phyloP scores from a whole-genome alignment of 129 eudicot genomes.

The Helichrysum umbraculigerum region DNA sequence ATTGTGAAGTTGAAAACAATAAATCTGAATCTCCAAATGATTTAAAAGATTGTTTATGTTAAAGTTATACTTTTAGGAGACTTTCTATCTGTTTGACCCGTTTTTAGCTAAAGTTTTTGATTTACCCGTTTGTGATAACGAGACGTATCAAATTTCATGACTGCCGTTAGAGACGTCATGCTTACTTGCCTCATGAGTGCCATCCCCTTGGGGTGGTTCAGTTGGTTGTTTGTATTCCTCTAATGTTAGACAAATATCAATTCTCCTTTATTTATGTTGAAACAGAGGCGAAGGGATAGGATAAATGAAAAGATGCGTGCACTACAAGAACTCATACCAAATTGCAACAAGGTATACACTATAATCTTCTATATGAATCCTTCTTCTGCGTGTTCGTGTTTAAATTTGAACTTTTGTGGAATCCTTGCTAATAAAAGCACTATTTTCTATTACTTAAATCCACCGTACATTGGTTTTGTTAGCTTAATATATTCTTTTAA shows the following conservation, averaged over 20 bases:
- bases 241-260: background rate
- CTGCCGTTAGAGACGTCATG: background rate
- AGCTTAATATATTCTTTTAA: background rate
- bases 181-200: background rate
- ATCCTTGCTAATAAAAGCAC: background rate
- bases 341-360: conserved; percentile 89
- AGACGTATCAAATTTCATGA: background rate
- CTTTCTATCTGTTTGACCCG: conserved; percentile 5
- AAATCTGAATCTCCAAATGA: background rate
- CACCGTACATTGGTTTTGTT: background rate
- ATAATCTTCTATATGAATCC: background rate
- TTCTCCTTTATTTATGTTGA: conserved; percentile 20
- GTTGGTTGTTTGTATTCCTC: background rate
- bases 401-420: background rate
- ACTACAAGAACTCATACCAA: conserved; percentile 95
- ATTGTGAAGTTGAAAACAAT: background rate
- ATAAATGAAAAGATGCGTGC: conserved; percentile 99
- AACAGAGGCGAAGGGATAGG: conserved; percentile 98
- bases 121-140: background rate
- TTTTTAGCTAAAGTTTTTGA: background rate
- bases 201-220: background rate
- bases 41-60: background rate
- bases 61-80: background rate
- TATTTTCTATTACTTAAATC: background rate
- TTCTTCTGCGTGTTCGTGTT: background rate